Conservation (phyloP, 2,329 filamentous ascomycete genomes). For the Penicillium polonicum region DNA sequence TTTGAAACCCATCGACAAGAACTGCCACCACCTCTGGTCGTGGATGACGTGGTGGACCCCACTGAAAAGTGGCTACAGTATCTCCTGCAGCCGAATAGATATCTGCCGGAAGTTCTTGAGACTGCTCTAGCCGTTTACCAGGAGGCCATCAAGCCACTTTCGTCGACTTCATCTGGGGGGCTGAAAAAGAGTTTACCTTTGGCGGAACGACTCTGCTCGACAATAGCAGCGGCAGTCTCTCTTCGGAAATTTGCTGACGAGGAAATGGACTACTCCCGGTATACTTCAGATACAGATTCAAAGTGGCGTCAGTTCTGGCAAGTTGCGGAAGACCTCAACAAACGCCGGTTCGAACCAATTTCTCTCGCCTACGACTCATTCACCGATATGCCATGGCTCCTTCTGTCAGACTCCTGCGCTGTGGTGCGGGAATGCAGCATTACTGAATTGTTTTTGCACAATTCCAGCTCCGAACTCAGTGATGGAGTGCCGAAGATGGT, state of each 20-base stretch:
- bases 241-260: constrained; percentile 62
- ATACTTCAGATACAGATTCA: constrained; percentile 69
- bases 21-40: constrained; percentile 57
- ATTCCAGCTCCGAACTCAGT: constrained; percentile 49
- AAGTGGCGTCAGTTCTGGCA: constrained; percentile 93
- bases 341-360: constrained; percentile 77
- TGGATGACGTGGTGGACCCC: constrained; percentile 65
- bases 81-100: constrained; percentile 79
- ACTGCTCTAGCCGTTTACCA: constrained; percentile 81
- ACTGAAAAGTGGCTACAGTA: constrained; percentile 84
- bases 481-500: constrained; percentile 40
- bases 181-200: constrained; percentile 56
- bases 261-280: constrained; percentile 72
- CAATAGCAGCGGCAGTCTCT: constrained; percentile 67
- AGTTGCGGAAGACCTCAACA: constrained; percentile 80
- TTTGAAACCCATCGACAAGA: constrained; percentile 57
- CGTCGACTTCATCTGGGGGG: constrained; percentile 40
- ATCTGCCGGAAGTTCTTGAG: constrained; percentile 75
- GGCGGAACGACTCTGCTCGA: constrained; percentile 72
- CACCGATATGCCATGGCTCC: constrained; percentile 74
- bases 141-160: constrained; percentile 53
- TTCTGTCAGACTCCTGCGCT: constrained; percentile 78
- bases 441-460: constrained; percentile 73
- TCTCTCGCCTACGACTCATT: constrained; percentile 71
- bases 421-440: constrained; percentile 76